A percentile compares a stretch with the other conserved stretches of the same genome.
Conservation (phyloP, 371 early-diverging fungal species). For the Parasitella parasitica region DNA sequence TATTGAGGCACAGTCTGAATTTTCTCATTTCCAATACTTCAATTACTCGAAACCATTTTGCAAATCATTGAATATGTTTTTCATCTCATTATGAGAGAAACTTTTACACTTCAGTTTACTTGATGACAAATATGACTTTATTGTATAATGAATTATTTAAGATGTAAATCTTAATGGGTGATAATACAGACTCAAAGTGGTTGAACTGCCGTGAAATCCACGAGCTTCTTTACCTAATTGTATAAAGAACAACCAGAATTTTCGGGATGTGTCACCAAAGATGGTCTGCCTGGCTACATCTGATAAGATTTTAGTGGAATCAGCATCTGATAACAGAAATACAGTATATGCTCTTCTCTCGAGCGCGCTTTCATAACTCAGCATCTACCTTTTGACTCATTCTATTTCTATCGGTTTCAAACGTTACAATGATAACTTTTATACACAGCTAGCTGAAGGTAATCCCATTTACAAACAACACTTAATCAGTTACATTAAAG, state of each 20-base stretch:
- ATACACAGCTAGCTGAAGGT: no score
- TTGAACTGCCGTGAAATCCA: neutral
- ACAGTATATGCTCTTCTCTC: no score
- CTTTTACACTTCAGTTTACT: no score
- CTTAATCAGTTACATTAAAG: no score
- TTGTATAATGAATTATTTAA: neutral
- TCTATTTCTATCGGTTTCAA: no score
- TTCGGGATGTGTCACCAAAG: neutral
- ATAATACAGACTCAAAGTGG: neutral
- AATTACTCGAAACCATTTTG: neutral
- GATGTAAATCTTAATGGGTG: neutral
- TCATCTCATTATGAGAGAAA: neutral
- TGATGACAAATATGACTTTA: no score
- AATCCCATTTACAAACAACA: no score
- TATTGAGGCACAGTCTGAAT: neutral
- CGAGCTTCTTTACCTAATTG: neutral
- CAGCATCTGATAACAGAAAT: neutral
- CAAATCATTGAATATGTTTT: neutral
- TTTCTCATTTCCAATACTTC: neutral
- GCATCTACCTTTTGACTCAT: no score
- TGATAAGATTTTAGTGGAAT: slow-evolving; percentile 4
- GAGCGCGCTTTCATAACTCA: neutral
- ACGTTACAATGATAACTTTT: no score
- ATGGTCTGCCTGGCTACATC: neutral
- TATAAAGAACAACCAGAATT: neutral